Percentiles rank a stretch among this genome's conserved stretches.
Evolutionary conservation across 495 filamentous ascomycete genomes (phyloP).

Genomic region (Durotheca rogersii): DNA sequence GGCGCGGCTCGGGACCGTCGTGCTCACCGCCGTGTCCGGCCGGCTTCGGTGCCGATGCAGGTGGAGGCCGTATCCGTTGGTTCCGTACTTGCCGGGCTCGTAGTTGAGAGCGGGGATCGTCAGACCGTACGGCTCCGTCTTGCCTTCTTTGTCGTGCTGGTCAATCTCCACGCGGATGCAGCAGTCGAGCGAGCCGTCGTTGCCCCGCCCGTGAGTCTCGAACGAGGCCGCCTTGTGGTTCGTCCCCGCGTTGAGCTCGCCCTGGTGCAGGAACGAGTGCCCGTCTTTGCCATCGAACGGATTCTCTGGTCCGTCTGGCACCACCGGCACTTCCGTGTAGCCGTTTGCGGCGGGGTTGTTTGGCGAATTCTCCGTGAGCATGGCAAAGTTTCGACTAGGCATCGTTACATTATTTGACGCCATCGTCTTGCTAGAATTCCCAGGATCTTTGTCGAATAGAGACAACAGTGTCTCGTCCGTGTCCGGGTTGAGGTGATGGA

Average conservation of each 20-base stretch:
- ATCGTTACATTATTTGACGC: constrained; percentile 79
- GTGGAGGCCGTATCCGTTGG: constrained; percentile 27
- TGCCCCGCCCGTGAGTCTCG: constrained; percentile 49
- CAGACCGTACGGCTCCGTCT: constrained; percentile 68
- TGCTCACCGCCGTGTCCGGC: constrained; percentile 28
- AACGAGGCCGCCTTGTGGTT: constrained; percentile 61
- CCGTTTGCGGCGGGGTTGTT: constrained; percentile 34
- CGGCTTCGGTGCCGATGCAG: constrained; percentile 33
- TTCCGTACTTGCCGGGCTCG: constrained; percentile 32
- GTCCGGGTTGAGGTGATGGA: constrained; percentile 81
- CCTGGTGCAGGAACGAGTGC: constrained; percentile 61
- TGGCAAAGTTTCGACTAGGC: constrained; percentile 86
- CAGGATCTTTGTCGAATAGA: constrained; percentile 82
- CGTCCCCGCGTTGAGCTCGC: constrained; percentile 66
- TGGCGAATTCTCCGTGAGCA: constrained; percentile 68
- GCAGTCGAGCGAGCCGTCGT: constrained; percentile 67
- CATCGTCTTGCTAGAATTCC: constrained; percentile 64
- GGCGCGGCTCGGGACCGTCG: constrained; percentile 22
- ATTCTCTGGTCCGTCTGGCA: constrained; percentile 9
- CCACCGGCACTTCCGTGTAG: constrained; percentile 3
- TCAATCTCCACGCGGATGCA: constrained; percentile 69
- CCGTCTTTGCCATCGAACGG: constrained; percentile 54
- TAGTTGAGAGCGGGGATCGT: constrained; percentile 53
- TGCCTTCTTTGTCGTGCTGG: constrained; percentile 61
- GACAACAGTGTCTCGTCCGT: constrained; percentile 88